Conservation (phyloP, 73 alveolate genomes). For the Uronychia binucleata region DNA sequence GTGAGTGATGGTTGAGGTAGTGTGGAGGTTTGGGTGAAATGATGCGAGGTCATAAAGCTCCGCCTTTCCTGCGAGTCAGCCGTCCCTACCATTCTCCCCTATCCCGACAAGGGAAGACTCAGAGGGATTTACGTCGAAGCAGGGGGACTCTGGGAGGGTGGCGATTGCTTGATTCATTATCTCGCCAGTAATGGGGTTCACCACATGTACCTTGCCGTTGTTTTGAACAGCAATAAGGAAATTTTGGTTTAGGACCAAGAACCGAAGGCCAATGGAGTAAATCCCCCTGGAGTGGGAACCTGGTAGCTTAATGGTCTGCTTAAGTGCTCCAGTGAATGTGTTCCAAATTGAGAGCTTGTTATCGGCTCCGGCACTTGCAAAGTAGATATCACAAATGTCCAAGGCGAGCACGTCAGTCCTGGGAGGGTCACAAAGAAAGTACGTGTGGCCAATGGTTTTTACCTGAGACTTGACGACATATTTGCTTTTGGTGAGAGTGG, state of each 20-base stretch:
- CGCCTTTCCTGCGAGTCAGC: no score
- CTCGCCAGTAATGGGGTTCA: slow-evolving; percentile 41
- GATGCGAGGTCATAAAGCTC: no score
- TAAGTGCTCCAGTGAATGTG: slow-evolving; percentile 35
- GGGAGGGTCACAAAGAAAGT: not conserved
- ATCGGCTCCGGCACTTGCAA: slow-evolving; percentile 57
- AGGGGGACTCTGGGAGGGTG: slow-evolving; percentile 21
- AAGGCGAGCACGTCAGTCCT: slow-evolving; percentile 23
- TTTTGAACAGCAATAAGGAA: slow-evolving; percentile 34
- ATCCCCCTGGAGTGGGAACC: slow-evolving; percentile 23
- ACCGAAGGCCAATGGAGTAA: slow-evolving; percentile 11
- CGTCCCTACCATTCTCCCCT: slow-evolving; percentile 53
- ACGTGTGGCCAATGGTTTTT: slow-evolving; percentile 9
- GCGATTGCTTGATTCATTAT: not conserved
- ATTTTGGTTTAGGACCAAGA: slow-evolving; percentile 16
- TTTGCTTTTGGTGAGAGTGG: slow-evolving; percentile 29
- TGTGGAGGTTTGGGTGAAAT: no score
- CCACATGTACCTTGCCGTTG: slow-evolving; percentile 37
- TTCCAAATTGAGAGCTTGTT: slow-evolving; percentile 48
- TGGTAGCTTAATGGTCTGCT: slow-evolving; percentile 21
- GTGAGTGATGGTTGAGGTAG: no score
- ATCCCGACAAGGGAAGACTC: slow-evolving; percentile 14
- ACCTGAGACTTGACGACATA: slow-evolving; percentile 1
- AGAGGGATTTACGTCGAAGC: slow-evolving; percentile 17
- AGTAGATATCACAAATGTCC: slow-evolving; percentile 41